Base-by-base conservation (phyloP, 768 basidiomycete genomes). In the Lactarius pseudohatsudake region DNA sequence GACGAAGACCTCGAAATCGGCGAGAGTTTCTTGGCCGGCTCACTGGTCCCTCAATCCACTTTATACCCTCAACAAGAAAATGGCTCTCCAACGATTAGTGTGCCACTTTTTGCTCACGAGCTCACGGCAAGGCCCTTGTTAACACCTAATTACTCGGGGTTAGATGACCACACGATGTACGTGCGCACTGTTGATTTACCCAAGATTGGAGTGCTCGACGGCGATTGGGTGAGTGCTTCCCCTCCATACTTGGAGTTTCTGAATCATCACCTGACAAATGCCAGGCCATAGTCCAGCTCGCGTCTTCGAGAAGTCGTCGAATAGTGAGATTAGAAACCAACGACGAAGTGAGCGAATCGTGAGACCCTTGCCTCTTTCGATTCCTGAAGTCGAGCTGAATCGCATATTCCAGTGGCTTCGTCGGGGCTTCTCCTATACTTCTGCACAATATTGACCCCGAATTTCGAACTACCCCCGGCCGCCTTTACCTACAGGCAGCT, bases 141-240 rank as follows among this genome's bases (percentile, higher is more conserved):
- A 38, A 67, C 69, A 2, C 78, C 78, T 2, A 69, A 79, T 15
- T 77, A 80, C 34, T 18, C 50, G 1, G 58, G 73, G 11, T 71
- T 81, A 41, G 86, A 88, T 61, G 82, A 88, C 59, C 78, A 76
- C 50, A 83, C 87, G 3, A 70, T 92, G 0, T 91, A 88, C 73
- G 70, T 90, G 40, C 81, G 82, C 38, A 86, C 89, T 2, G 72
- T 79, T n/a, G 86, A 90, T 65, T 79, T 94, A 18, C 82, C 84
- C 45, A 82, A 79, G 61, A 77, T 91, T 50, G 91, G 92, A 16
- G 74, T 88, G 7, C 79, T 91, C 59, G 83, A 84, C 68, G 88
- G 88, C 38, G 92, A 93, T 72, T 94, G 92, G 93, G 92, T 90
- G 75, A 55, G 81, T 70, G n/a, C 30, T 45, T 47, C 41, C 2